phyloP scores from a whole-genome alignment of 176 grass and related monocot genomes.

The Lolium perenne region DNA sequence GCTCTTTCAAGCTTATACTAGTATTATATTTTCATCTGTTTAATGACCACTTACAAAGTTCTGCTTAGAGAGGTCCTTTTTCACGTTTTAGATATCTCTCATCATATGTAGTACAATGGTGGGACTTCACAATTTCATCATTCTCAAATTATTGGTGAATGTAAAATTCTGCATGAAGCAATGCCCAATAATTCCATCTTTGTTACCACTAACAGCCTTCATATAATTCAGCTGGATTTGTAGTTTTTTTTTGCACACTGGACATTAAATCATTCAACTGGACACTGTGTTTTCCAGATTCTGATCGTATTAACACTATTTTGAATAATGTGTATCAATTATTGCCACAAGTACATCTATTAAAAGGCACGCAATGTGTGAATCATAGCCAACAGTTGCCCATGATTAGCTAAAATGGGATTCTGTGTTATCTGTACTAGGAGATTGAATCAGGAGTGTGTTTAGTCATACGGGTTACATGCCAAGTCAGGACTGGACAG shows the following conservation, averaged over 20 bases:
- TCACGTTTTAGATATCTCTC: background rate
- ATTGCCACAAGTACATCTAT: background rate
- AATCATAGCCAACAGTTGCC: conserved; percentile 1
- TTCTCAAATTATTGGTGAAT: conserved; percentile 13
- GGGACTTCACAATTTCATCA: conserved; percentile 23
- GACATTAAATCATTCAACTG: background rate
- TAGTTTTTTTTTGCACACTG: background rate
- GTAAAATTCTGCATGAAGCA: background rate
- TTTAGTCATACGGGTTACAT: conserved; percentile 31
- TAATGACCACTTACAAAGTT: background rate
- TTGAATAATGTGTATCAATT: conserved; percentile 14
- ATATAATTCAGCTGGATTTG: conserved; percentile 1
- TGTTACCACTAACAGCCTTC: background rate
- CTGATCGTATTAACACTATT: background rate
- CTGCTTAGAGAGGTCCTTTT: background rate
- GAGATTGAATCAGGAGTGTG: background rate
- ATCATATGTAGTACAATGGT: conserved; percentile 1
- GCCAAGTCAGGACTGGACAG: background rate
- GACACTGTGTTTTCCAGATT: background rate
- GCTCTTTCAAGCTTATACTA: background rate
- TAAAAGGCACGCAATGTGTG: background rate
- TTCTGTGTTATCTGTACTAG: background rate
- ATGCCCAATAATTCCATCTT: conserved; percentile 18
- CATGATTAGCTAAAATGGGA: background rate
- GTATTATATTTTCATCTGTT: background rate